Conservation (phyloP, 805 yeast genomes). For the Metschnikowia baotianmanensis region DNA sequence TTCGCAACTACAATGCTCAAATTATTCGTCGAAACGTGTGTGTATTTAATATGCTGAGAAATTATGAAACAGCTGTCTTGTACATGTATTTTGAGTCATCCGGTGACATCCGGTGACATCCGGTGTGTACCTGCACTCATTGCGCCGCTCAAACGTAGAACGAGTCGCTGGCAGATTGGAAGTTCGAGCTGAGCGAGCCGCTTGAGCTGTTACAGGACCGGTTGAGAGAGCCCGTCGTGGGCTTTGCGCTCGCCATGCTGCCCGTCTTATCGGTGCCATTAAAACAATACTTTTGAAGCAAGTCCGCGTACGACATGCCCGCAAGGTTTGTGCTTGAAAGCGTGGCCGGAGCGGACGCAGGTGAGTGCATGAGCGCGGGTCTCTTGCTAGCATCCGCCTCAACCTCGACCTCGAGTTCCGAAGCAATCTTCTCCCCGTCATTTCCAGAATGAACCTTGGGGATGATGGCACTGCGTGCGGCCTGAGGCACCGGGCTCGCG, state of each 20-base stretch:
- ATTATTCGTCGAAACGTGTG: too few species aligned
- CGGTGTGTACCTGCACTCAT: neutral
- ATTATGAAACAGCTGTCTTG: too few species aligned
- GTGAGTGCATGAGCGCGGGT: neutral
- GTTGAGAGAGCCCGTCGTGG: conserved; percentile 5
- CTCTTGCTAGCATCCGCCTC: neutral
- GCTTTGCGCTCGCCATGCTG: neutral
- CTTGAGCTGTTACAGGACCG: conserved; percentile 15
- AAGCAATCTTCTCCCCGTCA: too few species aligned
- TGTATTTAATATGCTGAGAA: too few species aligned
- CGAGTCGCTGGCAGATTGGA: conserved; percentile 24
- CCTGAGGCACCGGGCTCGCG: neutral
- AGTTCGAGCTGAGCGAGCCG: conserved; percentile 20
- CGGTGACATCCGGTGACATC: too few species aligned
- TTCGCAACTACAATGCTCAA: too few species aligned
- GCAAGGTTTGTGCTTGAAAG: conserved; percentile 20
- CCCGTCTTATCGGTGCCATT: conserved; percentile 30
- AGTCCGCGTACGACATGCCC: conserved; percentile 31
- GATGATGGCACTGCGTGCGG: neutral
- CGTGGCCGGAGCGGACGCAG: conserved; percentile 2
- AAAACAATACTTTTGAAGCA: conserved; percentile 37
- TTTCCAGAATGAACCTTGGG: too few species aligned
- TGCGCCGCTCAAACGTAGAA: conserved; percentile 4
- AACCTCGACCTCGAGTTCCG: too few species aligned
- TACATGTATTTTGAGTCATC: too few species aligned